Conservation (phyloP, 495 filamentous ascomycete genomes). For the Xylaria scruposa region DNA sequence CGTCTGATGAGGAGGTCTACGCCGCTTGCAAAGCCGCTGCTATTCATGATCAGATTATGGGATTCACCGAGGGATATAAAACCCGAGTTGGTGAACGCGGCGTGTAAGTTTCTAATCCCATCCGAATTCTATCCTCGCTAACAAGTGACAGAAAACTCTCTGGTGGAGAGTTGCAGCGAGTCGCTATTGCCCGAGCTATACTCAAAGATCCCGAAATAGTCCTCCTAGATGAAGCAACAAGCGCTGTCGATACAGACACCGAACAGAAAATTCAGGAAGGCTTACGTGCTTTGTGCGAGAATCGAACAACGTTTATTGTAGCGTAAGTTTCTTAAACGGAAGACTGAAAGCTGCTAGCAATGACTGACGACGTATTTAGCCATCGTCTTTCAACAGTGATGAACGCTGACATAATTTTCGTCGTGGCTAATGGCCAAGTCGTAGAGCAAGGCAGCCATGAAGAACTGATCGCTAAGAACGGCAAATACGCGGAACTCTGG, state of each 20-base stretch:
- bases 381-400: constrained; percentile 75
- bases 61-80: constrained; percentile 69
- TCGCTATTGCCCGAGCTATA: constrained; percentile 75
- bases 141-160: constrained; percentile 61
- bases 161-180: constrained; percentile 75
- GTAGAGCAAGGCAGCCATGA: constrained; percentile 70
- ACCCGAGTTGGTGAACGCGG: constrained; percentile 68
- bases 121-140: not conserved
- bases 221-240: constrained; percentile 64
- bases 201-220: constrained; percentile 62
- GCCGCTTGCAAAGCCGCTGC: constrained; percentile 73
- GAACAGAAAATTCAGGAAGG: constrained; percentile 76
- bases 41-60: constrained; percentile 72
- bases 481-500: constrained; percentile 70
- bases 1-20: constrained; percentile 68
- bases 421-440: constrained; percentile 68
- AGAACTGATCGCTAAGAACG: constrained; percentile 59
- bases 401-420: constrained; percentile 72
- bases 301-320: constrained; percentile 67
- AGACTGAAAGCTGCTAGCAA: not conserved
- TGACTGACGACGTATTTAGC: constrained; percentile 38
- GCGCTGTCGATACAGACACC: constrained; percentile 68
- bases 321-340: constrained; percentile 54
- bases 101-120: constrained; percentile 43
- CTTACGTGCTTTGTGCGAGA: constrained; percentile 61